Percentiles rank a stretch among this genome's conserved stretches.
Conservation (phyloP, 345 rosid genomes). For the Abelmoschus esculentus region DNA sequence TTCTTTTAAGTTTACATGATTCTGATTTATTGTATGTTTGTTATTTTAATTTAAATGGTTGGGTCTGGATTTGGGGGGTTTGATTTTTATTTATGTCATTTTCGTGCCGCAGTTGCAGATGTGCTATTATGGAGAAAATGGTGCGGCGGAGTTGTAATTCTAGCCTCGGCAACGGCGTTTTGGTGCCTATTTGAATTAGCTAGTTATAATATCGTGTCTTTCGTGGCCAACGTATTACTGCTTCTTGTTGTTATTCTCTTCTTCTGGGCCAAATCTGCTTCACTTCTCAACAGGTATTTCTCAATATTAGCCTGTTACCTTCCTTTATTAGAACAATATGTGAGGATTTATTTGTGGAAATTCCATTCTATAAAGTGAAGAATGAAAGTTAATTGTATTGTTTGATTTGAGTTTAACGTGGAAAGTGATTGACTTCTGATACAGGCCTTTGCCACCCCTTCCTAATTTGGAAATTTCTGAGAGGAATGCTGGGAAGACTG, state of each 20-base stretch:
- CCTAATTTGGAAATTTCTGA: slow-evolving; percentile 85
- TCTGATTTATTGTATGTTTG: neutral
- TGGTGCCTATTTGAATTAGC: slow-evolving; percentile 78
- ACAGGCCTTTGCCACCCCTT: slow-evolving; percentile 85
- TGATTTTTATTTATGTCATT: neutral
- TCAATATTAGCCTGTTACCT: too few relatives aligned
- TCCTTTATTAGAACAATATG: neutral
- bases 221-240: slow-evolving; percentile 64
- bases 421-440: slow-evolving; percentile 16
- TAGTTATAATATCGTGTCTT: slow-evolving; percentile 73
- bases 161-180: slow-evolving; percentile 42
- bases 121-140: slow-evolving; percentile 72
- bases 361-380: neutral
- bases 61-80: neutral
- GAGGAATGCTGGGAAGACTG: slow-evolving; percentile 42
- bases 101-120: slow-evolving; percentile 55
- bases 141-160: slow-evolving; percentile 35
- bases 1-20: neutral
- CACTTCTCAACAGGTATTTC: slow-evolving; percentile 75
- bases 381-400: neutral
- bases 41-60: neutral
- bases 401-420: neutral
- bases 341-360: neutral
- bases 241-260: slow-evolving; percentile 73
- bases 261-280: slow-evolving; percentile 96